Base-by-base conservation (phyloP, 2,329 filamentous ascomycete genomes). In the Pestalotiopsis sp. region DNA sequence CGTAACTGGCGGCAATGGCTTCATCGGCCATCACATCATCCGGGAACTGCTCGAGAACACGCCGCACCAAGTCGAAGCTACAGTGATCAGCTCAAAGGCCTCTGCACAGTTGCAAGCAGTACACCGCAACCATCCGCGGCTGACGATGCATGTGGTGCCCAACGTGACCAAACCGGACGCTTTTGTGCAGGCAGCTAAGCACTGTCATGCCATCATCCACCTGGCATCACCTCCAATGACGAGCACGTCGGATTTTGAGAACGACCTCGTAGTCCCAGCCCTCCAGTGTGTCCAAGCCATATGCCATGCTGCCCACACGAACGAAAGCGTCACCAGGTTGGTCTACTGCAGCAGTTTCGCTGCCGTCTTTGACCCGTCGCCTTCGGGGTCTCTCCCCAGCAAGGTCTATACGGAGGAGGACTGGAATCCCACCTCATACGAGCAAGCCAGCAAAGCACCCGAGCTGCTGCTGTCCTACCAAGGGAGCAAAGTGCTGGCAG, bases 321-420 rank as follows among this genome's bases (percentile, higher is more conserved):
- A 69, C 35, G 67, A 71, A 0, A 69, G 64, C 1, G 71, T 80
- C 39, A 73, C 69, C 13, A 76, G 78, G 5, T 57, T 82, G 44
- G 79, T 89, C 58, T 85, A 92, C 70, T 92, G 89, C 0, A 91
- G 88, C 3, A 91, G 89, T 1, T 92, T 92, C 72, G 90, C 89
- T n/a, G 82, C 89, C 0, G 89, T 92, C 20, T 73, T 91, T 62
- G 82, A 91, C 71, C 71, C 78, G 30, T 81, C 82, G 69, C 83
- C 85, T 0, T 83, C 81, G 40, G 85, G 87, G 71, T 82, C 78
- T 2, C 14, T 55, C 14, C 52, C 64, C 0, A 39, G 39, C 40
- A 65, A 65, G 48, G 62, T 65, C 9, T 89, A 88, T 74, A 83
- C 81, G 0, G 86, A 84, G 66, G 75, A 78, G 1, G 85, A 88